phyloP scores from a whole-genome alignment of 2,329 filamentous ascomycete species.

The Westerdykella ornata region DNA sequence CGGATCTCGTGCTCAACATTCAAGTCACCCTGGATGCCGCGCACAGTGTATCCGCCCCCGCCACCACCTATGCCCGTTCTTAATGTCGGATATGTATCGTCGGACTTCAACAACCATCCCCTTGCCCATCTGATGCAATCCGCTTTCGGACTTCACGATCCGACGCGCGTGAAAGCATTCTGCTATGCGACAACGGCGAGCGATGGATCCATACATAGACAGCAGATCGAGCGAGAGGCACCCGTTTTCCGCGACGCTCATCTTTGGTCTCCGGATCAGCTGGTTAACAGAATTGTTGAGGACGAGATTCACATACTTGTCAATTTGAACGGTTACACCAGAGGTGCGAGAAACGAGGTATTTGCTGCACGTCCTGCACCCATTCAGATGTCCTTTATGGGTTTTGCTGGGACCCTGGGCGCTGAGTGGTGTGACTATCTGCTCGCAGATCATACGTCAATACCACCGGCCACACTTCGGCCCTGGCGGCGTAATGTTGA shows the following conservation, averaged over 20 bases:
- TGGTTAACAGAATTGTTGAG: conserved; percentile 77
- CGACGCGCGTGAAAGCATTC: conserved; percentile 67
- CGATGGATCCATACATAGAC: conserved; percentile 80
- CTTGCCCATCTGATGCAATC: conserved; percentile 98
- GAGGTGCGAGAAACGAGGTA: conserved; percentile 93
- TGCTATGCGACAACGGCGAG: conserved; percentile 94
- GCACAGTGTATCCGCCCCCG: conserved; percentile 76
- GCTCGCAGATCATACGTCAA: conserved; percentile 78
- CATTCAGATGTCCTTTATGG: conserved; percentile 99
- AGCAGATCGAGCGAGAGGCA: conserved; percentile 87
- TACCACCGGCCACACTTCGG: conserved; percentile 73
- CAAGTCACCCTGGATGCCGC: conserved; percentile 76
- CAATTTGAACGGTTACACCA: conserved; percentile 96
- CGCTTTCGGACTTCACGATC: conserved; percentile 86
- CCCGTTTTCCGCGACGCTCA: conserved; percentile 88
- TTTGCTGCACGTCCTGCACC: conserved; percentile 92
- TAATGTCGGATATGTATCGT: conserved; percentile 94
- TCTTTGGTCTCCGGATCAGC: conserved; percentile 72
- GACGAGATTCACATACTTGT: conserved; percentile 92
- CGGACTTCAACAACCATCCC: conserved; percentile 98
- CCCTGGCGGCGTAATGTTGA: conserved; percentile 70
- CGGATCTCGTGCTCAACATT: conserved; percentile 89
- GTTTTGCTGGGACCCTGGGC: conserved; percentile 89
- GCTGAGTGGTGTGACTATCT: conserved; percentile 99
- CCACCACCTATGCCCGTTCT: conserved; percentile 72